Evolutionary conservation across 2,329 filamentous ascomycete genomes (phyloP), one percentile per base, ranked within the genome.

Genomic region (Penicillium paneum): DNA sequence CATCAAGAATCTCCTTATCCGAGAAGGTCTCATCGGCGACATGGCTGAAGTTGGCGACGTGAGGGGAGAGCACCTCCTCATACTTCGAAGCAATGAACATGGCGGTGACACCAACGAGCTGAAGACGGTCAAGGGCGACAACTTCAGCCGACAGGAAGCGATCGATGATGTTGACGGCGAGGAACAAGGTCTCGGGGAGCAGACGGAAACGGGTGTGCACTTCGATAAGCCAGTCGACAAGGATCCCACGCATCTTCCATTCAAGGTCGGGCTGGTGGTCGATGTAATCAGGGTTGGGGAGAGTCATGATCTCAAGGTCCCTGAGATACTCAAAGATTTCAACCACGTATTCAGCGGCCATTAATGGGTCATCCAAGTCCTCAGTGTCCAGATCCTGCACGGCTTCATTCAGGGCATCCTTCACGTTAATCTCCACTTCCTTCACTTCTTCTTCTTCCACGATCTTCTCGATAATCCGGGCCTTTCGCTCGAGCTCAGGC

Each of bases 51-150:
- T 97, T 97, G 73, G 89, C 88, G 36, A 99, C 92, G 65, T 97
- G 93, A 42, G 94, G 94, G 11, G 94, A 97, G 47, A 99, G 83
- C 46, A 99, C 92, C 73, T 99, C 94, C 76, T 99, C 93, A 45
- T 97, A 99, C 79, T 99, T 99, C 69, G 93, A 95, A 12, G 94
- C 94, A 69, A 97, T 96, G 79, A 97, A 97, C 94, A 99, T 97
- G 74, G 93, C 94, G 24, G 94, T 96, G 68, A 97, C 92, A 68
- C 94, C 94, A 55, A 99, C 94, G 8, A 99, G 83, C 76, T 99
- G 94, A 6, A 99, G 86, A 58, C 92, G 91, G 73, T 97, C 93
- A 43, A 99, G 86, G 76, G 96, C 91, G 42, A 99, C 94, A 31
- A 97, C 88, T 80, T 97, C 97, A 69, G 87, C 85, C 0, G 93